phyloP scores from a whole-genome alignment of 2,329 filamentous ascomycete genomes.

The Diplodia corticola region DNA sequence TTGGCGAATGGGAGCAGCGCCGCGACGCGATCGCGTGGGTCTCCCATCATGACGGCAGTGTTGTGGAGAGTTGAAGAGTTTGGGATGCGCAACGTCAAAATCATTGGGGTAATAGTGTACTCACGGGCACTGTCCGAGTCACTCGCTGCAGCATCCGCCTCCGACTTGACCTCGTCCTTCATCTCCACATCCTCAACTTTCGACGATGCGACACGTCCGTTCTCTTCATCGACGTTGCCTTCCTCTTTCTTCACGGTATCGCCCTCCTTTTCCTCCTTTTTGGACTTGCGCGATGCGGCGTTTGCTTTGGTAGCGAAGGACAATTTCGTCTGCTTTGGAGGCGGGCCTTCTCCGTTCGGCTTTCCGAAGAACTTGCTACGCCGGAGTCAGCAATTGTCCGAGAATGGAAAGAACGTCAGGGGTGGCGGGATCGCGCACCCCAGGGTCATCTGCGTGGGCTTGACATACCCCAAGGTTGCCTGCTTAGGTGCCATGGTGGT shows the following conservation, averaged over 20 bases:
- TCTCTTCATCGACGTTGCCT: slow-evolving; percentile 25
- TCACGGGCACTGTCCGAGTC: slow-evolving; percentile 14
- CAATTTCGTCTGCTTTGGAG: slow-evolving; percentile 72
- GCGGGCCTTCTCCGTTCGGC: slow-evolving; percentile 59
- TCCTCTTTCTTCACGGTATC: slow-evolving; percentile 21
- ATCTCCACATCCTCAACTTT: slow-evolving; percentile 21
- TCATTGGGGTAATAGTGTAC: not conserved
- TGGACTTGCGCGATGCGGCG: not conserved
- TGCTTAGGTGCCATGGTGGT: slow-evolving; percentile 63
- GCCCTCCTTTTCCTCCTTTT: not conserved
- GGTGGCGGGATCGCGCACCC: slow-evolving; percentile 55
- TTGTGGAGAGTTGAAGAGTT: not conserved
- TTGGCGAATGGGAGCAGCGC: not conserved
- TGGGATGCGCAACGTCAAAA: not conserved
- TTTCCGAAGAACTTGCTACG: slow-evolving; percentile 82
- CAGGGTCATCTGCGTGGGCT: slow-evolving; percentile 70
- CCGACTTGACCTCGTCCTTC: slow-evolving; percentile 5
- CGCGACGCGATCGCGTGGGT: not conserved
- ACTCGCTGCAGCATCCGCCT: not conserved
- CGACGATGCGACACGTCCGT: not conserved
- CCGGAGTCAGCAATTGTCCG: slow-evolving; percentile 24
- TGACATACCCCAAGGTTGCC: slow-evolving; percentile 86
- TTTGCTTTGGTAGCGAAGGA: slow-evolving; percentile 62
- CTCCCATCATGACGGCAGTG: not conserved
- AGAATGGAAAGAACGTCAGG: not conserved